Evolutionary conservation across 129 eudicot genomes (phyloP), one percentile per base, ranked within the genome.

Genomic region (Centaurea solstitialis): DNA sequence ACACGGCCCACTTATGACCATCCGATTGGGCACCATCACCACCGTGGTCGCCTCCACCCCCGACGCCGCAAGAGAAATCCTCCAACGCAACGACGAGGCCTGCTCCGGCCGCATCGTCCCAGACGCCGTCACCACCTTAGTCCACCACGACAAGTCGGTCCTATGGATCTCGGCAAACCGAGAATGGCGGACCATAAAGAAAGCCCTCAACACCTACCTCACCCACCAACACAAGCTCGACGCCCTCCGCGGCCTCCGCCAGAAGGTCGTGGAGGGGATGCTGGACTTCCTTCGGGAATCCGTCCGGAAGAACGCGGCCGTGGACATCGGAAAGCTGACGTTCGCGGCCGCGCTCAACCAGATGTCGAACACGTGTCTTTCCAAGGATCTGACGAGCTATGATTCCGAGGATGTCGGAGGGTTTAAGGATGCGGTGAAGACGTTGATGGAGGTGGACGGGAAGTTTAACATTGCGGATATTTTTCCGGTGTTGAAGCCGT

Each of bases 311-410:
- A 22, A 76, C 2, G 82, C 39, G 6, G 67, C 50, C 0, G 80
- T 89, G 38, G 80, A 78, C 41, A n/a, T 89, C 17, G 90, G 85
- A 15, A 80, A 80, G 15, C 10, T 84, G 9, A 86, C 77, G 1
- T 87, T 89, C 24, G 81, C 80, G 3, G 81, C 86, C 0, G 41
- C 87, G 17, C 62, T 90, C 72, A 85, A 89, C 45, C 76, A 85
- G 75, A 69, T 90, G 53, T 82, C 89, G 0, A 90, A 81, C 81
- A 85, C 86, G 1, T 72, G 87, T 20, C 74, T 85, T 61, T 90
- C 91, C 0, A 38, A 8, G 13, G 74, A 87, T 61, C 38, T 90
- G 80, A 70, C 79, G 10, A 86, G 83, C 73, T 79, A 30, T 0
- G 69, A 4, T 5, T 73, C 82, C 4, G 50, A 81, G 9, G 68